Conservation (phyloP, 768 basidiomycete genomes). For the Amanita polypyramis region DNA sequence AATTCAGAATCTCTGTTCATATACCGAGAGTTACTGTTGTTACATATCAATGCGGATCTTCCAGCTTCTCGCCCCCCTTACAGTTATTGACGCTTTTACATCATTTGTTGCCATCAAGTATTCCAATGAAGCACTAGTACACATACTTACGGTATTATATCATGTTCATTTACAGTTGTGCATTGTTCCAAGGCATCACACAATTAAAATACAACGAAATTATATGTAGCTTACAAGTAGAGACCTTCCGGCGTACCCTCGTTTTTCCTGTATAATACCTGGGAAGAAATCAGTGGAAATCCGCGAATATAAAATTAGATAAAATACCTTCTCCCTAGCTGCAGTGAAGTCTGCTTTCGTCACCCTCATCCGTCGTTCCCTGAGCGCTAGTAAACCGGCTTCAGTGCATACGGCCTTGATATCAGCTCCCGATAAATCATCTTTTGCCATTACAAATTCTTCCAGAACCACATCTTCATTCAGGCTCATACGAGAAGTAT, state of each 20-base stretch:
- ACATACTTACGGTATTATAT: neutral
- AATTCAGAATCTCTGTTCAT: neutral
- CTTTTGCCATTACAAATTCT: constrained; percentile 92
- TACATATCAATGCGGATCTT: too few species aligned
- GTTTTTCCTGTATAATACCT: constrained; percentile 93
- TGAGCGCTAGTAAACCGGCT: constrained; percentile 89
- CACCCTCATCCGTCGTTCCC: constrained; percentile 93
- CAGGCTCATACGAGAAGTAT: constrained; percentile 93
- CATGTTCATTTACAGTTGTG: neutral
- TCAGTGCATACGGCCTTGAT: constrained; percentile 99
- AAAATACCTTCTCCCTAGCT: constrained; percentile 83
- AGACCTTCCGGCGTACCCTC: constrained; percentile 91
- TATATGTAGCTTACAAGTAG: constrained; percentile 45
- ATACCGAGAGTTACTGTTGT: too few species aligned
- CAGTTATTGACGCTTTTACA: neutral
- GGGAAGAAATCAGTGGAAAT: constrained; percentile 8
- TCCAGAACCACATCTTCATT: constrained; percentile 85
- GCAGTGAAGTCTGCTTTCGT: constrained; percentile 83
- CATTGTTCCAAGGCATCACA: constrained; percentile 2
- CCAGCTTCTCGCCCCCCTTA: neutral
- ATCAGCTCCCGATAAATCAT: constrained; percentile 93
- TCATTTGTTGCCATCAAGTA: too few species aligned
- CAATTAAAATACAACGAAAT: constrained; percentile 9
- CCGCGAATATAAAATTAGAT: neutral
- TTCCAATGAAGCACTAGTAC: neutral